Evolutionary conservation across 2,329 filamentous ascomycete genomes (phyloP).

Genomic region (Talaromyces sp.): DNA sequence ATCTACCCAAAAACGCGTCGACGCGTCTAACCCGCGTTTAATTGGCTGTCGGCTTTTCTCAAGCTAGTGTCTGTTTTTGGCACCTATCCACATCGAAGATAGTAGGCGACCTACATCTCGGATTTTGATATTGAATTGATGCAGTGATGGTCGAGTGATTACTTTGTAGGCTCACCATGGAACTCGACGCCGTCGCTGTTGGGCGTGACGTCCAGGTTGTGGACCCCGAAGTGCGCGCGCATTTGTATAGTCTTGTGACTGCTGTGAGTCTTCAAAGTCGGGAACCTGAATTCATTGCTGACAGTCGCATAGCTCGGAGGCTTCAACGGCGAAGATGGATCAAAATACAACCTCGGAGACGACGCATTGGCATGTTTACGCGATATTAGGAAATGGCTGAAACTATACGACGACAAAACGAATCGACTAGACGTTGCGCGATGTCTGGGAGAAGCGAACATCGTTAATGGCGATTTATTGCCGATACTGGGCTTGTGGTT

Average conservation of each 20-base stretch:
- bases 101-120: background rate
- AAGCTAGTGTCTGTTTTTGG: background rate
- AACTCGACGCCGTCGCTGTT: slow-evolving; percentile 38
- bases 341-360: slow-evolving; percentile 84
- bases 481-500: slow-evolving; percentile 84
- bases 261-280: slow-evolving; percentile 61
- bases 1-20: slow-evolving; percentile 23
- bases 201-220: slow-evolving; percentile 58
- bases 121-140: background rate
- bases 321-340: slow-evolving; percentile 72
- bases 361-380: slow-evolving; percentile 88
- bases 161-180: slow-evolving; percentile 33
- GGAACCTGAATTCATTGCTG: slow-evolving; percentile 2
- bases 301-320: slow-evolving; percentile 69
- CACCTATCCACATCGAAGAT: background rate
- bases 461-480: slow-evolving; percentile 85
- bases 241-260: slow-evolving; percentile 89
- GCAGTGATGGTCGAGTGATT: slow-evolving; percentile 19
- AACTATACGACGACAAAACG: slow-evolving; percentile 87
- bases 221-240: slow-evolving; percentile 87
- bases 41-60: slow-evolving; percentile 21
- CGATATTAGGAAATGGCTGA: slow-evolving; percentile 92
- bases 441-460: slow-evolving; percentile 84
- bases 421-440: slow-evolving; percentile 93
- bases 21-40: slow-evolving; percentile 30